phyloP scores from a whole-genome alignment of 192 early-diverging fungal species.

The Coemansia sp. region DNA sequence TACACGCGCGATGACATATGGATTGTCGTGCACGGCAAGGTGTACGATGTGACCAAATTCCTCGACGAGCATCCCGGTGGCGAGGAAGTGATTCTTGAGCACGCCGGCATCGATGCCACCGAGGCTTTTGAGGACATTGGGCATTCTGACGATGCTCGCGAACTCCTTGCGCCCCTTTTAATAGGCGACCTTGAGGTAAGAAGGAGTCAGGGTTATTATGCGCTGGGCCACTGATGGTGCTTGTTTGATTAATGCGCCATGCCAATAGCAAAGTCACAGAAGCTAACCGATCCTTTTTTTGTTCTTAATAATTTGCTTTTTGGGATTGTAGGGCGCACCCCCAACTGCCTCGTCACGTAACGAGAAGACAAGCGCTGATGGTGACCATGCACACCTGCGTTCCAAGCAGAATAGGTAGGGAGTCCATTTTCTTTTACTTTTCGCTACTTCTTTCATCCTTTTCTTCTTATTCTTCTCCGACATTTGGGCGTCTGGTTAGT shows the following conservation, averaged over 20 bases:
- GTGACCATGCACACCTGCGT: slow-evolving; percentile 23
- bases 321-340: slow-evolving; percentile 20
- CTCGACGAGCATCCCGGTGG: slow-evolving; percentile 96
- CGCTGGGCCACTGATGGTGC: background rate
- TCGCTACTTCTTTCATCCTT: background rate
- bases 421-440: background rate
- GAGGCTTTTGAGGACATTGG: slow-evolving; percentile 97
- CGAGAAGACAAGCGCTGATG: slow-evolving; percentile 4
- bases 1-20: slow-evolving; percentile 74
- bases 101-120: slow-evolving; percentile 86
- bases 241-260: background rate
- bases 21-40: slow-evolving; percentile 76
- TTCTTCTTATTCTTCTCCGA: background rate
- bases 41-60: slow-evolving; percentile 79
- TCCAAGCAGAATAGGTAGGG: slow-evolving; percentile 51
- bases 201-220: background rate
- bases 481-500: background rate
- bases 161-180: slow-evolving; percentile 72
- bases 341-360: slow-evolving; percentile 17
- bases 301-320: background rate
- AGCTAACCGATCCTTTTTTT: background rate
- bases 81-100: slow-evolving; percentile 93
- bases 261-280: background rate
- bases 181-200: slow-evolving; percentile 70
- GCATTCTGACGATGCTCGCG: slow-evolving; percentile 92